These are phyloP conservation scores for Pseudogymnoascus sp. DNA, from an alignment of 2,329 filamentous ascomycete genomes.

Conservation along the genomic window DNA sequence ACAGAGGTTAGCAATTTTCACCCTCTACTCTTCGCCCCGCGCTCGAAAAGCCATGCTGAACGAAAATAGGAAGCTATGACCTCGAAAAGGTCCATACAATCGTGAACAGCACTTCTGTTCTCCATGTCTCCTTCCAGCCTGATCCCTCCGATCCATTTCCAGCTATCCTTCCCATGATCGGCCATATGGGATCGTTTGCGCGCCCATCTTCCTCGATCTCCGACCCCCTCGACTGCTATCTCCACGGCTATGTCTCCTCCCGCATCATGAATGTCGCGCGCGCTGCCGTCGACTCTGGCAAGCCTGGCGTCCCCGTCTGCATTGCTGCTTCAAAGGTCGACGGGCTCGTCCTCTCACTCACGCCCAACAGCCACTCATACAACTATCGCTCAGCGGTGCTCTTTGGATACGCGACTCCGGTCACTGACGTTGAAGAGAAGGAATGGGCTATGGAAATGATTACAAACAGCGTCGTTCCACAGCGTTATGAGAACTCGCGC, in stretches of 20 bases:
- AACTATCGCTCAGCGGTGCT: slow-evolving; percentile 72
- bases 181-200: slow-evolving; percentile 67
- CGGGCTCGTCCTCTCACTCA: slow-evolving; percentile 70
- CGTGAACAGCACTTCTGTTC: slow-evolving; percentile 64
- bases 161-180: slow-evolving; percentile 75
- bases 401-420: slow-evolving; percentile 64
- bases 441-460: slow-evolving; percentile 71
- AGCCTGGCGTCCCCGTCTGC: slow-evolving; percentile 58
- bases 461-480: slow-evolving; percentile 63
- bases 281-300: neutral
- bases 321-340: slow-evolving; percentile 69
- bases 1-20: slow-evolving; percentile 18
- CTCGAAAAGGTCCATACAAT: slow-evolving; percentile 65
- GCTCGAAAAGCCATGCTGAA: slow-evolving; percentile 16
- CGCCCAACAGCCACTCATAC: slow-evolving; percentile 74
- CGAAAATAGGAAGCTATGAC: slow-evolving; percentile 57
- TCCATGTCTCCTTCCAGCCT: slow-evolving; percentile 70
- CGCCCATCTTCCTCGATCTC: slow-evolving; percentile 50
- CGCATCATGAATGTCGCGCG: slow-evolving; percentile 62
- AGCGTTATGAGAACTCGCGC: slow-evolving; percentile 62
- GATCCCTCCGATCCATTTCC: slow-evolving; percentile 60
- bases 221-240: slow-evolving; percentile 66
- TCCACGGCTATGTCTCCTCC: slow-evolving; percentile 77
- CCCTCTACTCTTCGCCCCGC: neutral
- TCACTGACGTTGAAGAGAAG: slow-evolving; percentile 62